Evolutionary conservation across 495 filamentous ascomycete genomes (phyloP), one percentile per base, ranked within the genome.

Genomic region (Aspergillus carlsbadensis): DNA sequence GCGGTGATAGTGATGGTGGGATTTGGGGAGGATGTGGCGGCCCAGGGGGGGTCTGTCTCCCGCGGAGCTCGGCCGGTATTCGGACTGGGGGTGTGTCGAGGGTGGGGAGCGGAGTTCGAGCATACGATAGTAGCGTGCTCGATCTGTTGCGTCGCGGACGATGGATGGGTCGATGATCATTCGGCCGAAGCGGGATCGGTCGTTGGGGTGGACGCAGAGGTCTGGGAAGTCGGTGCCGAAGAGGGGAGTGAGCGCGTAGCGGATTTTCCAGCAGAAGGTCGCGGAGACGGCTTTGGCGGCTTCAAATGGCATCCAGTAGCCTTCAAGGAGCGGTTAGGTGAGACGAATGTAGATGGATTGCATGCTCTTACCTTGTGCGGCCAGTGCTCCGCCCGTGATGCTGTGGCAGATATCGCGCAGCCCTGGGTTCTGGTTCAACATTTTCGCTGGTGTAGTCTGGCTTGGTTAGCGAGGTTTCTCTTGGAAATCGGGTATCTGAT

Each of bases 261-360:
- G 85, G 61, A 98, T 96, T 13, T 82, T 73, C 68, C 85, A 84
- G 76, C 93, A 98, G 66, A 97, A 96, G 2, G 87, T 96, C 6
- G 89, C 79, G 59, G 91, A 90, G 26, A 97, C 75, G 15, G 89
- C 90, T 72, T 82, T 86, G 22, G 94, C 94, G 35, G 88, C 90
- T 35, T 84, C 74, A 62, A 85, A 98, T 1, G 94, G 94, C 83
- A 98, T 90, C 94, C 93, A 98, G 74, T 98, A 98, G 21, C 94
- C 94, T 66, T 43, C 22, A 22, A 21, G 6, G 42, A 40, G 52
- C 14, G 2, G 42, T 22, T 29, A 29, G 20, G 14, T 24, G 42
- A 5, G 13, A 10, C 5, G 10, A n/a, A 24, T 18, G 22, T 15
- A 21, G 45, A 4, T n/a, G 26, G 43, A 8, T 54, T n/a, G 40